Conservation (phyloP, 2,329 filamentous ascomycete genomes). For the Beauveria asiatica region DNA sequence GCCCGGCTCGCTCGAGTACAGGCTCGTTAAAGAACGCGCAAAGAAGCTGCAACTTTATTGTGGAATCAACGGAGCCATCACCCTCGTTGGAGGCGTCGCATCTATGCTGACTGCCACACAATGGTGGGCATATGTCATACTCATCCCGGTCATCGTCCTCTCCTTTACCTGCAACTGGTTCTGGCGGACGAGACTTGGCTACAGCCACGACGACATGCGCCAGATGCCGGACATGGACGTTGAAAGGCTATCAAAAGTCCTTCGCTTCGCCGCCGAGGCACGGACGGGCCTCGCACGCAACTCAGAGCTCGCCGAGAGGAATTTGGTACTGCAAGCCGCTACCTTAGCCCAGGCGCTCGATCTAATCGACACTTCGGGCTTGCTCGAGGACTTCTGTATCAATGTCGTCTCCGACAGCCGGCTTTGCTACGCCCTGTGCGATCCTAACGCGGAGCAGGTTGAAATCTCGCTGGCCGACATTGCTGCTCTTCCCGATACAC, state of each 20-base stretch:
- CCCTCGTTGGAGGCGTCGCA: conserved; percentile 38
- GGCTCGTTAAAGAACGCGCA: conserved; percentile 28
- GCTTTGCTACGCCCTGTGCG: not conserved
- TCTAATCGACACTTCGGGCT: conserved; percentile 4
- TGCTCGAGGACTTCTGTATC: conserved; percentile 10
- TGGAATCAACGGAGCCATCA: conserved; percentile 34
- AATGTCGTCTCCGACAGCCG: not conserved
- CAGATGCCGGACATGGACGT: conserved; percentile 6
- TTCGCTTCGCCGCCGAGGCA: conserved; percentile 1
- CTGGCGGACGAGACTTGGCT: conserved; percentile 39
- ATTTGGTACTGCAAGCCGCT: not conserved
- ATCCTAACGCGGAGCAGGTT: not conserved
- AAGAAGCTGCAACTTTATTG: conserved; percentile 36
- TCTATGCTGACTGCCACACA: conserved; percentile 40
- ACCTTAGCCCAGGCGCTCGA: not conserved
- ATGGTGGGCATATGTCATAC: conserved; percentile 45
- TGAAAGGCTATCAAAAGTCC: not conserved
- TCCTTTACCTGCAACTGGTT: conserved; percentile 39
- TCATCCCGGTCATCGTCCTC: conserved; percentile 40
- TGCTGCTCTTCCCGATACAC: not conserved
- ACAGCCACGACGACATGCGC: conserved; percentile 22
- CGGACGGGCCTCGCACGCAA: not conserved
- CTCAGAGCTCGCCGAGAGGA: not conserved
- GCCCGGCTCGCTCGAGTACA: conserved; percentile 17
- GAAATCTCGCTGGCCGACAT: conserved; percentile 7